phyloP scores from a whole-genome alignment of 768 basidiomycete species.

The Hebeloma cylindrosporum region DNA sequence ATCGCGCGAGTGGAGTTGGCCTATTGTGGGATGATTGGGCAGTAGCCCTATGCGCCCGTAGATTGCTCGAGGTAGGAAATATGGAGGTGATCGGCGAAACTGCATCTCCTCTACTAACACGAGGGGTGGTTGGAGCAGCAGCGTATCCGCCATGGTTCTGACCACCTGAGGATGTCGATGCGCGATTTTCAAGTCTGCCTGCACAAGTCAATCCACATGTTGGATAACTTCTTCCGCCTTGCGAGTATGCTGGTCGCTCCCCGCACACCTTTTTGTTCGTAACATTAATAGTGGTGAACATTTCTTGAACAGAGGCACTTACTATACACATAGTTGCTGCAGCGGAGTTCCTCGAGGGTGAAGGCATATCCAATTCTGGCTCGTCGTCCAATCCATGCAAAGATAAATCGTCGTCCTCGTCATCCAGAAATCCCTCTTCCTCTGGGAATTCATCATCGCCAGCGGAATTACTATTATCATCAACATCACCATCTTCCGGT shows the following conservation, averaged over 20 bases:
- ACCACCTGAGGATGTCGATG: too few relatives aligned
- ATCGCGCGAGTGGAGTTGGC: too few relatives aligned
- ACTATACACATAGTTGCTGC: constrained; percentile 7
- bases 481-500: neutral
- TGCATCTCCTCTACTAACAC: too few relatives aligned
- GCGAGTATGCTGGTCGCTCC: constrained; percentile 7
- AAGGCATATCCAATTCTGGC: too few relatives aligned
- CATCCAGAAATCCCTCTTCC: constrained; percentile 11
- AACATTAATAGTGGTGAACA: neutral
- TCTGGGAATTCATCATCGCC: constrained; percentile 5
- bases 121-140: neutral
- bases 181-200: constrained; percentile 4
- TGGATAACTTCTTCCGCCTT: constrained; percentile 20
- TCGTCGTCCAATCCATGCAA: neutral
- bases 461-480: constrained; percentile 1
- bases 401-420: too few relatives aligned
- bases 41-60: too few relatives aligned
- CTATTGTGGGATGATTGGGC: too few relatives aligned
- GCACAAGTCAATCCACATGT: constrained; percentile 27
- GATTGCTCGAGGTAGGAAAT: too few relatives aligned
- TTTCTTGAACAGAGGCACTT: neutral
- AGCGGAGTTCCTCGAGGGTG: constrained; percentile 1
- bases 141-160: too few relatives aligned
- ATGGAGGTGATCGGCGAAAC: too few relatives aligned
- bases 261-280: constrained; percentile 5